Evolutionary conservation across 2,329 filamentous ascomycete genomes (phyloP), one percentile per base, ranked within the genome.

Genomic region (Cylindrodendrum hubeiense): DNA sequence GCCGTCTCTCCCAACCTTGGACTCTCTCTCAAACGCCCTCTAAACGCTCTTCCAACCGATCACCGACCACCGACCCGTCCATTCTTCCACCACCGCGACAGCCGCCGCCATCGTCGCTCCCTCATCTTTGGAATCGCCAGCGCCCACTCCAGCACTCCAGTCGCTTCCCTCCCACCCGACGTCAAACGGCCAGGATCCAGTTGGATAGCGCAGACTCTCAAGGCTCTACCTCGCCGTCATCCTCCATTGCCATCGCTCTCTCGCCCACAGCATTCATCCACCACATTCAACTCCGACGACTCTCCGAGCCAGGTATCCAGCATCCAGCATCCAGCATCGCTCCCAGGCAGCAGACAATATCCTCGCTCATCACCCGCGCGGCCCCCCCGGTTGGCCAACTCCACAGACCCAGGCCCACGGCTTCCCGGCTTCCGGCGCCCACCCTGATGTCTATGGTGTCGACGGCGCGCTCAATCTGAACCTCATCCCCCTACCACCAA

Each of bases 381-480:
- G 46, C 46, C 33, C 44, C 44, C 46, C 39, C 55, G 34, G 47
- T 58, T 43, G 39, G 55, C 34, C 39, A 51, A 34, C 26, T 13
- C 9, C 13, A 37, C 49, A 33, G 37, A 43, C 39, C 56, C 26
- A 43, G 19, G 21, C 37, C 37, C 22, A 33, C 47, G 47, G 33
- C 28, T 50, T n/a, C 12, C 7, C n/a, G 47, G 22, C 10, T 10
- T 47, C 28, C 28, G 21, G 5, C 47, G 26, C n/a, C 17, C 19
- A 33, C 26, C n/a, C 21, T 15, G 19, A 50, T 50, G 28, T 33
- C 28, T 15, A 33, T 50, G 19, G 47, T 34, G n/a, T 50, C 51
- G 34, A 44, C 43, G 39, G 43, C 58, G 55, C 60, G 22, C 55
- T 43, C 49, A 55, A 58, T 57, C 69, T 63, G 56, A 66, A 58